These are phyloP conservation scores for Ganoderma sp. DNA, from an alignment of 1,284 basidiomycete species.

Conservation along the genomic window DNA sequence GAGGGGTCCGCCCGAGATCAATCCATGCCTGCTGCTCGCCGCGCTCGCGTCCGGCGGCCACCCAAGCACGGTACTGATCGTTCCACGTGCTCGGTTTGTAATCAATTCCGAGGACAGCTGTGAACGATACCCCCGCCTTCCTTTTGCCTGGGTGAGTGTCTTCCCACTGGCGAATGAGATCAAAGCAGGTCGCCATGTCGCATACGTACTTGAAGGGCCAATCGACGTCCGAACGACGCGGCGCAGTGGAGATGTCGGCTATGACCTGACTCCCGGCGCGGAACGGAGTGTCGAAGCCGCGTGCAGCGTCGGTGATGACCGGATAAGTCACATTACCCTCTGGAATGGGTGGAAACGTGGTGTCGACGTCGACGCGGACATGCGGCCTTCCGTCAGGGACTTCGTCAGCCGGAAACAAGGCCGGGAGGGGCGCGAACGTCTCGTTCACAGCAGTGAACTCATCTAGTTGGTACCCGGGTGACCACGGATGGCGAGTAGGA, in stretches of 20 bases:
- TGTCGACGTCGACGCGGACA: too few relatives aligned
- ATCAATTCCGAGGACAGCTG: background rate
- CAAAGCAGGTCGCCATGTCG: background rate
- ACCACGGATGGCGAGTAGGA: too few relatives aligned
- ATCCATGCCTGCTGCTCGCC: background rate
- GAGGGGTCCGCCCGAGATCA: background rate
- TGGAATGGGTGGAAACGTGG: too few relatives aligned
- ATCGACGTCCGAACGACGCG: background rate
- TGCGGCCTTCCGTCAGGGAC: too few relatives aligned
- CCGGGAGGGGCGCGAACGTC: too few relatives aligned
- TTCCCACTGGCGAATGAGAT: background rate
- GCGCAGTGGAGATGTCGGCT: background rate
- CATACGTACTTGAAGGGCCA: background rate
- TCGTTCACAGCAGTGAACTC: too few relatives aligned
- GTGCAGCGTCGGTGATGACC: background rate
- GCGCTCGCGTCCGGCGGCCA: background rate
- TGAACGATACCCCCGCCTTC: background rate
- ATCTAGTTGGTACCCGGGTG: too few relatives aligned
- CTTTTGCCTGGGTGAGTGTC: background rate
- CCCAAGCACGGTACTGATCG: background rate
- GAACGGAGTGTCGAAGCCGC: too few relatives aligned
- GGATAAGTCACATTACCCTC: too few relatives aligned
- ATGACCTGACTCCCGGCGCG: too few relatives aligned
- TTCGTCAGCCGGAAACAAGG: too few relatives aligned
- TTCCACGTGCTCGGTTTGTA: background rate